These are phyloP conservation scores for Heliamphora pulchella DNA, from an alignment of 179 eudicot genomes.

Conservation along the genomic window DNA sequence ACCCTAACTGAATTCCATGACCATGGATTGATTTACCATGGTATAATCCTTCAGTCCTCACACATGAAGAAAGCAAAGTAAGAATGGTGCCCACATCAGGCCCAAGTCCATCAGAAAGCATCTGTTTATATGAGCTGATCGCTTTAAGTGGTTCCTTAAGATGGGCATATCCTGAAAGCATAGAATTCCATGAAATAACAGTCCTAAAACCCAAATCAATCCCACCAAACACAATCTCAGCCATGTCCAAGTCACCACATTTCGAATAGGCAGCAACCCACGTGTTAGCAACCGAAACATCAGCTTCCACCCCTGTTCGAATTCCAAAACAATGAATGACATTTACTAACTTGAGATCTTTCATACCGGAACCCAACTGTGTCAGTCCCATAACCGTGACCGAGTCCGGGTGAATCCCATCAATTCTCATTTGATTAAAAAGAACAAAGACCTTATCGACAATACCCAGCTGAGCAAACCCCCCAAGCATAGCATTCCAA, in stretches of 20 bases:
- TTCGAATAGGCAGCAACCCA: conserved; percentile 55
- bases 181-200: conserved; percentile 52
- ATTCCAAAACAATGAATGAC: conserved; percentile 42
- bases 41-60: conserved; percentile 26
- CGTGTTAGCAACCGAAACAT: conserved; percentile 52
- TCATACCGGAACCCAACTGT: conserved; percentile 26
- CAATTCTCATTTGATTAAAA: conserved; percentile 43
- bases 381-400: conserved; percentile 46
- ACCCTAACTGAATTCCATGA: conserved; percentile 46
- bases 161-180: conserved; percentile 45
- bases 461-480: conserved; percentile 37
- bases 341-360: conserved; percentile 29
- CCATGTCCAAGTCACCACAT: conserved; percentile 39
- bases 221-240: conserved; percentile 40
- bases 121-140: conserved; percentile 20
- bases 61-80: conserved; percentile 47
- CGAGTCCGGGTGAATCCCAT: conserved; percentile 35
- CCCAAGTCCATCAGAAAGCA: conserved; percentile 32
- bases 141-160: conserved; percentile 20
- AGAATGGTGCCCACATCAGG: conserved; percentile 53
- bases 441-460: conserved; percentile 30
- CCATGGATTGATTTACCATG: conserved; percentile 47
- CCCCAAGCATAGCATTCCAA: conserved; percentile 59
- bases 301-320: conserved; percentile 34
- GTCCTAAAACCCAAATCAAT: conserved; percentile 29